Conservation (phyloP, 2,329 filamentous ascomycete genomes). For the Epichloe aotearoae region DNA sequence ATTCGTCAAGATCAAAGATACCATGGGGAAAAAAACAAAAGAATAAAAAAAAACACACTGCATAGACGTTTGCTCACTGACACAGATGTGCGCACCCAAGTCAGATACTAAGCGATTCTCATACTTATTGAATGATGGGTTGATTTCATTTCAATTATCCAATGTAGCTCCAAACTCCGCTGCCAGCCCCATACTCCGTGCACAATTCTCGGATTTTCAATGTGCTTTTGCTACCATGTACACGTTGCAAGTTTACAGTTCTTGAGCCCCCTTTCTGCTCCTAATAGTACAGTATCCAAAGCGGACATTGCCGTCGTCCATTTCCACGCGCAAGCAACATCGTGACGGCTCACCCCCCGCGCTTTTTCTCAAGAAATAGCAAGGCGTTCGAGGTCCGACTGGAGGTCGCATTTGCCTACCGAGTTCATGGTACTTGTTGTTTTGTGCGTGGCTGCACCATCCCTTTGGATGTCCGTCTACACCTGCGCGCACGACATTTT, state of each 20-base stretch:
- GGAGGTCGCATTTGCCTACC: neutral
- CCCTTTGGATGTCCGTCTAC: neutral
- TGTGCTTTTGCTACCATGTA: constrained; percentile 9
- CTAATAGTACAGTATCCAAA: constrained; percentile 17
- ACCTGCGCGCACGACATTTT: neutral
- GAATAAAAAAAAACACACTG: no score
- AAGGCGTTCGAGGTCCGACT: neutral
- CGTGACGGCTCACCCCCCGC: neutral
- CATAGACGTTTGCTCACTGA: no score
- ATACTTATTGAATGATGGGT: neutral
- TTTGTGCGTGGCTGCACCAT: neutral
- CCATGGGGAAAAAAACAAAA: neutral
- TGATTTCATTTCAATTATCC: constrained; percentile 3
- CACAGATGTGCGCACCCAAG: no score
- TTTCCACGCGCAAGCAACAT: neutral
- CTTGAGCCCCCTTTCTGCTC: constrained; percentile 4
- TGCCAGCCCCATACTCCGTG: constrained; percentile 5
- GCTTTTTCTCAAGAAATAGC: neutral
- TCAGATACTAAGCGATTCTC: no score
- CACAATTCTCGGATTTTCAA: neutral
- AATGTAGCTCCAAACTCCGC: constrained; percentile 5
- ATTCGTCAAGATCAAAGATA: neutral
- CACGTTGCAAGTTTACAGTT: constrained; percentile 9
- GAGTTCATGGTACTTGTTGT: neutral
- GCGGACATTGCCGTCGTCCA: constrained; percentile 2